These are phyloP conservation scores for Psilocybe tampanensis DNA, from an alignment of 768 basidiomycete species.

Conservation along the genomic window DNA sequence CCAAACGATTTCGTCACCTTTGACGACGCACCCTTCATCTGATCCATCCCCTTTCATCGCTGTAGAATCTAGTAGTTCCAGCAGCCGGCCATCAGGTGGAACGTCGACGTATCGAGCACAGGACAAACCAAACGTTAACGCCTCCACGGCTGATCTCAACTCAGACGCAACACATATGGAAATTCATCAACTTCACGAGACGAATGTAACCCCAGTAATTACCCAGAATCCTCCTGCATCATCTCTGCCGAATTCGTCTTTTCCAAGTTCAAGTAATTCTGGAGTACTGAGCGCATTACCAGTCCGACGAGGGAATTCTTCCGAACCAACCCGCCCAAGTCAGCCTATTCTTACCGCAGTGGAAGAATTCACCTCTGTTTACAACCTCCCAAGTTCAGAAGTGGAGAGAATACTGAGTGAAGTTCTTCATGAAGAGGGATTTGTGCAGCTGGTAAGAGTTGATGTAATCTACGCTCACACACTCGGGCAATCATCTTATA, in stretches of 20 bases:
- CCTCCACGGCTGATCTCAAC: background rate
- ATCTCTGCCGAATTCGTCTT: conserved; percentile 10
- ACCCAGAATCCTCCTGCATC: background rate
- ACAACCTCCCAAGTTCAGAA: conserved; percentile 49
- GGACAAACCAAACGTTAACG: background rate
- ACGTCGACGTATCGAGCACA: background rate
- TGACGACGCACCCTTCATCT: conserved; percentile 7
- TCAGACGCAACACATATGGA: background rate
- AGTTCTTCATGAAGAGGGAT: conserved; percentile 75
- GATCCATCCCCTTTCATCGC: background rate
- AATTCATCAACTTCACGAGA: background rate
- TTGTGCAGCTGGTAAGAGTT: conserved; percentile 70
- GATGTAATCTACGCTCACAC: background rate
- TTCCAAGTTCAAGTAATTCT: conserved; percentile 6
- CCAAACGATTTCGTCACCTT: conserved; percentile 18
- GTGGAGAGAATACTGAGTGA: conserved; percentile 62
- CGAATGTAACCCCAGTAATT: background rate
- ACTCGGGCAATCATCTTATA: background rate
- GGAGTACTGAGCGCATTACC: background rate
- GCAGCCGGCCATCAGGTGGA: background rate
- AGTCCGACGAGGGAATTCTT: background rate
- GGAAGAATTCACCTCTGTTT: conserved; percentile 48
- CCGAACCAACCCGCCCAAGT: background rate
- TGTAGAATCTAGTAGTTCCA: background rate
- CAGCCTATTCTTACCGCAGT: conserved; percentile 38